A percentile compares a stretch with the other conserved stretches of the same genome.
phyloP scores from a whole-genome alignment of 2,329 filamentous ascomycete genomes.

The Neofusicoccum kwambonambiense region DNA sequence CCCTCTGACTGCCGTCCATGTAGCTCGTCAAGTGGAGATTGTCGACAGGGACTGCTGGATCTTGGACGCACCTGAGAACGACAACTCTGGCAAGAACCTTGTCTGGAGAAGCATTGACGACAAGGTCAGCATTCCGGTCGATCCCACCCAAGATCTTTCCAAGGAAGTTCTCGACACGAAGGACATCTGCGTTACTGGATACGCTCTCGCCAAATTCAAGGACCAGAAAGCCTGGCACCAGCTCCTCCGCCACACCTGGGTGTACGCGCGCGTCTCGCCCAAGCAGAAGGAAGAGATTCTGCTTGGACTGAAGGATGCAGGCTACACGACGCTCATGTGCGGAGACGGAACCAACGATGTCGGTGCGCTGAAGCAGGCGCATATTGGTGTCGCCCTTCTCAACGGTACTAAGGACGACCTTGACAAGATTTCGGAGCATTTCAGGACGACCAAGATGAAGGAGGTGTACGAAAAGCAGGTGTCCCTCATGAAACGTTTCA shows the following conservation, averaged over 20 bases:
- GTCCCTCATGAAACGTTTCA: constrained; percentile 89
- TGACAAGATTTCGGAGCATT: constrained; percentile 86
- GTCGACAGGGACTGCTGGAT: constrained; percentile 95
- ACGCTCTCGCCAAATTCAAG: constrained; percentile 86
- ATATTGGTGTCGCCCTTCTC: constrained; percentile 92
- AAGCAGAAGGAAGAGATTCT: constrained; percentile 99
- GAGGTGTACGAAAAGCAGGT: constrained; percentile 97
- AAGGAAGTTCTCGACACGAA: constrained; percentile 76
- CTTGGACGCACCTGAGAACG: constrained; percentile 89
- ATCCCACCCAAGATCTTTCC: constrained; percentile 78
- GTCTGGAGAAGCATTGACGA: constrained; percentile 97
- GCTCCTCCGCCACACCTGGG: constrained; percentile 87
- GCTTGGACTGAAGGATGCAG: constrained; percentile 91
- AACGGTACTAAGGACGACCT: constrained; percentile 93
- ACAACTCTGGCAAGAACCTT: constrained; percentile 73
- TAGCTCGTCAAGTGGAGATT: constrained; percentile 93
- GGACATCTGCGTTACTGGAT: constrained; percentile 94
- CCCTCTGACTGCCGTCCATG: constrained; percentile 91
- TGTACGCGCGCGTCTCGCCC: constrained; percentile 95
- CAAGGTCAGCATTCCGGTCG: constrained; percentile 78
- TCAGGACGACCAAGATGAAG: constrained; percentile 95
- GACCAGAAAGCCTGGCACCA: constrained; percentile 73
- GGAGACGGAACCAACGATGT: constrained; percentile 99
- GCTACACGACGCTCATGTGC: constrained; percentile 98
- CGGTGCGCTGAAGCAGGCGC: constrained; percentile 94